Percentiles rank a stretch among this genome's conserved stretches.
phyloP scores from a whole-genome alignment of 2,329 filamentous ascomycete genomes.

The Trichoderma harzianum region DNA sequence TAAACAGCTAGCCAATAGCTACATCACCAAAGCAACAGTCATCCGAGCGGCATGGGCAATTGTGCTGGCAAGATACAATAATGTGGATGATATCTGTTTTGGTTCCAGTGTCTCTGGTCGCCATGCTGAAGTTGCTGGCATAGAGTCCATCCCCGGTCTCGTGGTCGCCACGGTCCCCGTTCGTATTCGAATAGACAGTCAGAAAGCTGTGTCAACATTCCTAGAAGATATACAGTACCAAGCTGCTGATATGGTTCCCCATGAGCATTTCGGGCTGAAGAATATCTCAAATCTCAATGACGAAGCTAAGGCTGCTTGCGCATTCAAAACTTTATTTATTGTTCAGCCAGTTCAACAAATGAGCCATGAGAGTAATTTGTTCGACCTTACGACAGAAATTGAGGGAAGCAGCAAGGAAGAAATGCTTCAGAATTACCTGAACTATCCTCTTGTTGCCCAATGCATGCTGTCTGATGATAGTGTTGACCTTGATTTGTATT shows the following conservation, averaged over 20 bases:
- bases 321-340: conserved; percentile 13
- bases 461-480: neutral
- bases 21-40: conserved; percentile 20
- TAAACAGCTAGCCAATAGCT: neutral
- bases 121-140: conserved; percentile 2
- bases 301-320: conserved; percentile 14
- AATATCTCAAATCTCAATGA: conserved; percentile 25
- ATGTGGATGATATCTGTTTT: conserved; percentile 22
- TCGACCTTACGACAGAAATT: neutral
- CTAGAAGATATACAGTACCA: conserved; percentile 24
- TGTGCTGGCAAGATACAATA: conserved; percentile 19
- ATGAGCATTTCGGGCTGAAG: conserved; percentile 28
- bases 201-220: conserved; percentile 5
- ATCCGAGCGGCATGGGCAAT: conserved; percentile 24
- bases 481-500: conserved; percentile 5
- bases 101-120: conserved; percentile 23
- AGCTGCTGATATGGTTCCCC: conserved; percentile 24
- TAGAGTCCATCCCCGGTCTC: conserved; percentile 4
- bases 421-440: conserved; percentile 1
- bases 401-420: neutral
- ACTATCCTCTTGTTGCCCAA: conserved; percentile 13
- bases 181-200: neutral
- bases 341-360: conserved; percentile 16
- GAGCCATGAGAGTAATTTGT: neutral
- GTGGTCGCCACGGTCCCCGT: conserved; percentile 9